Evolutionary conservation across 2,329 filamentous ascomycete genomes (phyloP), one percentile per base, ranked within the genome.

Genomic region (Phyllosticta paracitricarpa): DNA sequence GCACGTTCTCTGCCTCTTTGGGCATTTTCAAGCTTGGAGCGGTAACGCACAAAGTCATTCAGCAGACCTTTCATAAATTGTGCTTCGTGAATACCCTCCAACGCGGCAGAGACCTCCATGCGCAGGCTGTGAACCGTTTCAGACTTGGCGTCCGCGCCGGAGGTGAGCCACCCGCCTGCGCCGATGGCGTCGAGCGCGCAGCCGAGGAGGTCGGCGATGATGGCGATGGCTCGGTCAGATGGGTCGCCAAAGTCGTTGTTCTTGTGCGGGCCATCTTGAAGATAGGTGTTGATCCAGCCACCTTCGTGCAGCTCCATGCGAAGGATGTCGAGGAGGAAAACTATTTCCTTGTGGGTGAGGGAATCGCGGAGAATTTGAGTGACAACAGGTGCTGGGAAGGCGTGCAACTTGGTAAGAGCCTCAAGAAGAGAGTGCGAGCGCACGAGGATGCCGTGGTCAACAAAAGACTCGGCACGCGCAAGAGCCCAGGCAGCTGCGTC

Each of bases 111-210:
- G 54, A 90, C 82, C 71, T 92, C 89, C 40, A 84, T 79, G 66
- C 84, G 84, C 56, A 93, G 78, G 52, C 82, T 80, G 22, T 81
- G 77, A 61, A 92, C 78, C 61, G 91, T 82, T 65, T 88, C 84
- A 1, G 82, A 79, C 53, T 84, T 81, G 10, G 79, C 74, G 40
- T 79, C 76, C 54, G 79, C 65, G 84, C 84, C 85, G 4, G 66
- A 62, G 2, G 70, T 66, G 54, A 92, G 79, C 88, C 89, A 92
- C 22, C 89, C 89, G 59, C 84, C 84, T 9, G 86, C 81, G 1
- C 88, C 89, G 17, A 93, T 82, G 0, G 89, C 85, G 72, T 93
- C 89, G 53, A 93, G 79, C 63, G 88, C 89, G 67, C 85, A 84
- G 64, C 85, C 85, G 30, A 92, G 79, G 3, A 93, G 78, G 65